Evolutionary conservation across 768 basidiomycete species (phyloP).

Genomic region (Chiua virens): DNA sequence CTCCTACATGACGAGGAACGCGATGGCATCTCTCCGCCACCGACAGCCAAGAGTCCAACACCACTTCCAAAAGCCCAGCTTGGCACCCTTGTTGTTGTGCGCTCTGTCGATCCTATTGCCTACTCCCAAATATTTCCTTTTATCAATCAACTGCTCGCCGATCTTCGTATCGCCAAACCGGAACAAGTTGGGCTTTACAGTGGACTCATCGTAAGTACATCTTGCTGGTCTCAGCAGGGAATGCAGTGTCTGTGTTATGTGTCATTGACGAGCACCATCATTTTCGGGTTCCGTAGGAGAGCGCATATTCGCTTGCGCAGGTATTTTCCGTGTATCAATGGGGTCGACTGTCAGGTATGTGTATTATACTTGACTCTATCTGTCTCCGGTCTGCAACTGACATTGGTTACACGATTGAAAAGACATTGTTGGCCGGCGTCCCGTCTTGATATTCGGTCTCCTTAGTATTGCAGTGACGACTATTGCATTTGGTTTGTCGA

Average conservation of each 20-base stretch:
- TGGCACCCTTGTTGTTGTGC: constrained; percentile 37
- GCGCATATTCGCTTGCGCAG: too few relatives aligned
- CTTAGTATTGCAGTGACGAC: constrained; percentile 3
- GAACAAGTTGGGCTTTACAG: constrained; percentile 66
- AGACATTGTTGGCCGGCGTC: constrained; percentile 62
- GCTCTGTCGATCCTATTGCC: constrained; percentile 58
- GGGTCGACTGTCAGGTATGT: constrained; percentile 52
- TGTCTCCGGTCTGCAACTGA: neutral
- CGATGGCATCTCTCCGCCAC: neutral
- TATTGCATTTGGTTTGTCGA: constrained; percentile 8
- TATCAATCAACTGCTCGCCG: constrained; percentile 61
- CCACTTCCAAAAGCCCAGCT: constrained; percentile 49
- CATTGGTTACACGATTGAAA: neutral
- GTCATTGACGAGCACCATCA: neutral
- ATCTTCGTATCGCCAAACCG: constrained; percentile 51
- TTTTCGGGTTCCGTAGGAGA: constrained; percentile 44
- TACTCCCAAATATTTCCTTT: constrained; percentile 66
- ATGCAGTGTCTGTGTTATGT: too few relatives aligned
- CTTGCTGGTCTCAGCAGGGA: neutral
- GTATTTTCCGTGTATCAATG: constrained; percentile 66
- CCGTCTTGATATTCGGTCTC: constrained; percentile 42
- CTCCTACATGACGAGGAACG: constrained; percentile 11
- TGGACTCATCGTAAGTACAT: constrained; percentile 51
- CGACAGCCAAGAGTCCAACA: neutral
- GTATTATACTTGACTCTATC: neutral